These are phyloP conservation scores for Antitrichia curtipendula DNA, from an alignment of 225 moss, liverwort and hornwort genomes.

Conservation along the genomic window DNA sequence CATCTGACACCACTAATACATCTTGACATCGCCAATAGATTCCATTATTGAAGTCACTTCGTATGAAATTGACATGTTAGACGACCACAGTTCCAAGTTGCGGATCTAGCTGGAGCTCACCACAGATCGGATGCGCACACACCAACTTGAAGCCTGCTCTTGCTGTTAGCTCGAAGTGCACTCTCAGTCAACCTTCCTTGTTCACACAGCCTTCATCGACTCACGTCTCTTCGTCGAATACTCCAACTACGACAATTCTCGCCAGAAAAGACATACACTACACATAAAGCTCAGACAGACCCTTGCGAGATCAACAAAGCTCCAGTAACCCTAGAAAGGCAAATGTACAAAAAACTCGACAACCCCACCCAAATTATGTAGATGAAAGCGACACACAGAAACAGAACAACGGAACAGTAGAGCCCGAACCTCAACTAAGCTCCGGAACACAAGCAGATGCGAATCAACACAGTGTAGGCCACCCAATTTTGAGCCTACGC, in stretches of 20 bases:
- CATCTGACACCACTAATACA: neutral
- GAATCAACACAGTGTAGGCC: neutral
- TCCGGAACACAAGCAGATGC: neutral
- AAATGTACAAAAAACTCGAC: conserved; percentile 1
- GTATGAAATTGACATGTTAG: neutral
- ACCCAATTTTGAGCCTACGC: neutral
- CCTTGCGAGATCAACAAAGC: neutral
- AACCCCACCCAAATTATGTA: neutral
- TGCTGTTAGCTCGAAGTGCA: neutral
- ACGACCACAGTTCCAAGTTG: neutral
- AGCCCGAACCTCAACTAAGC: neutral
- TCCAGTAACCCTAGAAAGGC: conserved; percentile 17
- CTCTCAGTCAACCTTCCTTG: neutral
- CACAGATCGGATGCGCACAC: conserved; percentile 1
- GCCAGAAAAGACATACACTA: neutral
- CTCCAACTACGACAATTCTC: neutral
- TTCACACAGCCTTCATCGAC: neutral
- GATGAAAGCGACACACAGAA: neutral
- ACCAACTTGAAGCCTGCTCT: neutral
- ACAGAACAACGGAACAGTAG: neutral
- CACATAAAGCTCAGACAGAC: neutral
- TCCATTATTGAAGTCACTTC: neutral
- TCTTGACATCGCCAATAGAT: neutral
- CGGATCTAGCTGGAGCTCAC: conserved; percentile 23
- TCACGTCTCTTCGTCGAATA: neutral